Evolutionary conservation across 1,284 basidiomycete species (phyloP), one percentile per base, ranked within the genome.

Genomic region (Termitomyces sp.): DNA sequence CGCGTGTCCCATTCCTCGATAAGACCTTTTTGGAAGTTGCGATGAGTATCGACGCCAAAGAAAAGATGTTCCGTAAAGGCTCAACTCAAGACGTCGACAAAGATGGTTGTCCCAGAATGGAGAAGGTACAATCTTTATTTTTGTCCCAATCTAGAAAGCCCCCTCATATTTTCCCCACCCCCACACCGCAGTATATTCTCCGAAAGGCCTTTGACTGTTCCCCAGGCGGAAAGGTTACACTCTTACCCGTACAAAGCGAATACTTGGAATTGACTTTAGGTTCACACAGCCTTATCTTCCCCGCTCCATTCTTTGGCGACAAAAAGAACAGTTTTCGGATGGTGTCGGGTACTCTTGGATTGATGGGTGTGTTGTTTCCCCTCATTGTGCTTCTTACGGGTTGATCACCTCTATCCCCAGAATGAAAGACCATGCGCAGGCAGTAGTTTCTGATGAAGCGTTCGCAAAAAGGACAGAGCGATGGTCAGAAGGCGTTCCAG

Each of bases 261-360:
- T 41, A 33, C 10, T 43, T 15, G 49, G 13, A 30, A 36, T 49
- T 51, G 52, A 48, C 55, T 52, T 24, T 8, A 31, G 41, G n/a
- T 42, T 44, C 44, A 5, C 43, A 10, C 52, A 96, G 86, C 87
- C 94, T 3, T 99, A 98, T 75, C 83, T 99, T 52, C 97, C 97
- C 19, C 83, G 83, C 58, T 91, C 89, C 34, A 98, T 99, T 64
- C 81, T 99, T 40, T 99, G 97, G 97, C 84, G 97, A 59, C 97
- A 99, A 71, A 99, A 99, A 73, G 97, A 99, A 73, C 95, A 98
- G 68, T 99, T 99, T 78, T 97, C 94, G 10, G 97, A 99, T 69
- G 97, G 97, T 58, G 97, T 99, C 55, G 97, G 97, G 28, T 99
- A 99, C 76, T 97, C 93, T 44, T 99, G 97, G 97, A 99, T 99